Base-by-base conservation (phyloP, 805 yeast genomes). In the Monosporozyma siamensis region DNA sequence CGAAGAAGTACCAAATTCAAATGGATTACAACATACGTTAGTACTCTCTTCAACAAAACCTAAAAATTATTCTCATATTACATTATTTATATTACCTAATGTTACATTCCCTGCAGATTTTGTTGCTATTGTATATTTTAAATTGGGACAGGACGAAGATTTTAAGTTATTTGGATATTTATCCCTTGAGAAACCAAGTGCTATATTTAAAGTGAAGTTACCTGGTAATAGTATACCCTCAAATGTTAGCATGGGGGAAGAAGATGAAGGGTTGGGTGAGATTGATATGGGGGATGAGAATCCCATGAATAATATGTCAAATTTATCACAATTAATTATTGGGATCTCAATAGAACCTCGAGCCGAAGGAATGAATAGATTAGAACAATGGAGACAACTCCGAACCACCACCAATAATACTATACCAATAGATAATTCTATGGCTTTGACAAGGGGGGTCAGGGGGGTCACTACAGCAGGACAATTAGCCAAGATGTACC, bases 311-410 rank as follows among this genome's bases (percentile, higher is more conserved):
- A 23, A 23, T 23, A 40, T 44, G 12, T 63, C 62, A 32, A 65
- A 56, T 45, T 67, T 69, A 42, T 60, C 66, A 1, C 68, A 64
- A 38, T 48, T 59, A 36, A 64, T 71, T 1, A 78, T 90, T 4
- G 98, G 98, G 0, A 84, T 92, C n/a, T 85, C 96, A 3, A 79
- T 90, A 11, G 98, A 90, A 56, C 83, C 95, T 0, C 71, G 75
- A 6, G 68, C 59, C 0, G 78, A 74, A 39, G 97, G 94, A 0
- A 75, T 76, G 46, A 63, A 67, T 29, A 78, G 73, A 44, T 62
- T 86, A 36, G 69, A 62, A 21, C 68, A 69, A 45, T 67, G 71
- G 52, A 69, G 66, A 39, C 24, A 30, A 20, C 45, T 36, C 42
- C 34, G 25, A 17, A 35, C 34, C 14, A 38, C 36, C 51, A 4